Evolutionary conservation across 1,284 basidiomycete genomes (phyloP).

Genomic region (Lentinula novae-zelandiae): DNA sequence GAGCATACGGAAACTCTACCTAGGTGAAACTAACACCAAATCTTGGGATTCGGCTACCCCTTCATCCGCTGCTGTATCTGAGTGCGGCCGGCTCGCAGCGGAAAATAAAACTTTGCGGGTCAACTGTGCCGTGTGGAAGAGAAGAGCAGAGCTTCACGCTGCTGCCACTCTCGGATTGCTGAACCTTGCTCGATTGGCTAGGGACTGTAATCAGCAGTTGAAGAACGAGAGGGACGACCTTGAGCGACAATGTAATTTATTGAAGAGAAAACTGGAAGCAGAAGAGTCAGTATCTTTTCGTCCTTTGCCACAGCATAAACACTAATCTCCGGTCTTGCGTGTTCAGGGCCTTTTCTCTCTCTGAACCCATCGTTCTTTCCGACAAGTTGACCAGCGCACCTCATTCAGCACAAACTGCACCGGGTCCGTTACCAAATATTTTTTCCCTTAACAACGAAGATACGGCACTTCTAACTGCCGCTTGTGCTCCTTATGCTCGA

Average conservation of each 20-base stretch:
- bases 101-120: constrained; percentile 47
- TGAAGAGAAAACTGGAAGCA: constrained; percentile 24
- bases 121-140: constrained; percentile 51
- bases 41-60: constrained; percentile 20
- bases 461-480: not conserved
- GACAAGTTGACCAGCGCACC: not conserved
- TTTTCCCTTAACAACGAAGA: not conserved
- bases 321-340: not conserved
- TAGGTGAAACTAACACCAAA: constrained; percentile 28
- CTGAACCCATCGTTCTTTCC: not conserved
- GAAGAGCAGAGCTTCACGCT: constrained; percentile 53
- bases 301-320: not conserved
- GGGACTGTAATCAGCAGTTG: constrained; percentile 43
- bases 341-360: constrained; percentile 1
- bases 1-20: constrained; percentile 46
- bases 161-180: constrained; percentile 51
- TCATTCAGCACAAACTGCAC: not conserved
- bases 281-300: constrained; percentile 12
- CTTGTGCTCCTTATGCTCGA: not conserved
- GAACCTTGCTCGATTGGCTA: constrained; percentile 43
- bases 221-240: constrained; percentile 42
- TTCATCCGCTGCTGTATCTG: constrained; percentile 23
- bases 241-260: constrained; percentile 30
- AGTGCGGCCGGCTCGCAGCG: constrained; percentile 43
- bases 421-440: not conserved